Evolutionary conservation across 202 grass and related monocot species (phyloP).

Genomic region (Eragrostis tef): DNA sequence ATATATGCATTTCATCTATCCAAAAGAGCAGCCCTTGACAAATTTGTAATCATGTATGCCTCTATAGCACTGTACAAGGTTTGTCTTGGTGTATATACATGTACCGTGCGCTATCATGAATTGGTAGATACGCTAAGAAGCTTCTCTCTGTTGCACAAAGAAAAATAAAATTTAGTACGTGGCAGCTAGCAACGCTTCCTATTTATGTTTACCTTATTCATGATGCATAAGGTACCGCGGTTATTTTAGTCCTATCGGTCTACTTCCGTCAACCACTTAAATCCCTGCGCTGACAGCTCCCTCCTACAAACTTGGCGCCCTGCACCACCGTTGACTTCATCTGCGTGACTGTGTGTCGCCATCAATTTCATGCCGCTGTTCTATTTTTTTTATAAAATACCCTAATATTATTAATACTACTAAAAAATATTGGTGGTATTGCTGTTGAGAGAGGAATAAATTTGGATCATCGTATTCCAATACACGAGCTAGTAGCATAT

Average conservation of each 20-base stretch:
- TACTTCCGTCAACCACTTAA: no score
- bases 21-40: not conserved
- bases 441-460: not conserved
- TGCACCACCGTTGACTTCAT: no score
- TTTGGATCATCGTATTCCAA: not conserved
- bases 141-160: conserved; percentile 22
- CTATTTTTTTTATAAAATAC: no score
- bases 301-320: no score
- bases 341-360: no score
- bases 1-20: not conserved
- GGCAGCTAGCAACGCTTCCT: not conserved
- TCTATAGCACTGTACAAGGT: conserved; percentile 22
- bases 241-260: no score
- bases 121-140: conserved; percentile 1
- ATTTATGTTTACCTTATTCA: not conserved
- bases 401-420: no score
- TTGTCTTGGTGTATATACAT: conserved; percentile 28
- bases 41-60: not conserved
- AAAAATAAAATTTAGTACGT: not conserved
- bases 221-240: no score
- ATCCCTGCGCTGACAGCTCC: no score
- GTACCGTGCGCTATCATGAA: conserved; percentile 5
- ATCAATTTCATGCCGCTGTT: no score
- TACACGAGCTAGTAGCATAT: not conserved
- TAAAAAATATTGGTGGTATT: no score